These are phyloP conservation scores for Plasmodium gallinaceum DNA, from an alignment of 169 alveolate species.

Conservation along the genomic window DNA sequence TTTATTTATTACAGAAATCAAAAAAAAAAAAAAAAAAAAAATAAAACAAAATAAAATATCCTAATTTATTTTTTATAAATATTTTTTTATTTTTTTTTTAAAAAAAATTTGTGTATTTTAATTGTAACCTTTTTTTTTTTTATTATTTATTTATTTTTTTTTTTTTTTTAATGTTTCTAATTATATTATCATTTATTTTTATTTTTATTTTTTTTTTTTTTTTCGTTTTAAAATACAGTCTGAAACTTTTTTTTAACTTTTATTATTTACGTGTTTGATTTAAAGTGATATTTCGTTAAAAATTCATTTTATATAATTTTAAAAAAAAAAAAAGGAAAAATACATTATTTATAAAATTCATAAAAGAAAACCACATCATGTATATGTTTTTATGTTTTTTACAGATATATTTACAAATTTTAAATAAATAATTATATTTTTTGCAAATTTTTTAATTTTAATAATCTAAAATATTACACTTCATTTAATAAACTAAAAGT, in stretches of 20 bases:
- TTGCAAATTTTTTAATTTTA: constrained; percentile 31
- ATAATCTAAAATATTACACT: constrained; percentile 2
- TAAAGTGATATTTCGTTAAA: constrained; percentile 29
- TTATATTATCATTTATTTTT: constrained; percentile 7
- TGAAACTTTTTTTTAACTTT: constrained; percentile 26
- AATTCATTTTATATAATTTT: constrained; percentile 13
- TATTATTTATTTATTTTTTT: constrained; percentile 14
- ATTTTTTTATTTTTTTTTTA: too few species aligned
- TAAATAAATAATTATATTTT: constrained; percentile 14
- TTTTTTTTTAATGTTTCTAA: constrained; percentile 9
- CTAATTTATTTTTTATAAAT: background rate
- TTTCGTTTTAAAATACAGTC: constrained; percentile 15
- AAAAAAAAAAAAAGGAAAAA: constrained; percentile 25
- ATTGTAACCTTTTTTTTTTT: too few species aligned
- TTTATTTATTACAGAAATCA: background rate
- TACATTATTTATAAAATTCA: background rate
- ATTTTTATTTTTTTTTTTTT: constrained; percentile 21
- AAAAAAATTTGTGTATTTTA: constrained; percentile 8
- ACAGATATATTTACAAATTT: constrained; percentile 35
- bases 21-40: too few species aligned
- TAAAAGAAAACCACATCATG: too few species aligned
- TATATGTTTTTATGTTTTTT: constrained; percentile 7
- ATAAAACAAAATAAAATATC: too few species aligned
- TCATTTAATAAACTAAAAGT: constrained; percentile 14
- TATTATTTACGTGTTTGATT: constrained; percentile 35